These are phyloP conservation scores for Sporothrix dimorphospora DNA, from an alignment of 2,329 filamentous ascomycete genomes.

Conservation along the genomic window DNA sequence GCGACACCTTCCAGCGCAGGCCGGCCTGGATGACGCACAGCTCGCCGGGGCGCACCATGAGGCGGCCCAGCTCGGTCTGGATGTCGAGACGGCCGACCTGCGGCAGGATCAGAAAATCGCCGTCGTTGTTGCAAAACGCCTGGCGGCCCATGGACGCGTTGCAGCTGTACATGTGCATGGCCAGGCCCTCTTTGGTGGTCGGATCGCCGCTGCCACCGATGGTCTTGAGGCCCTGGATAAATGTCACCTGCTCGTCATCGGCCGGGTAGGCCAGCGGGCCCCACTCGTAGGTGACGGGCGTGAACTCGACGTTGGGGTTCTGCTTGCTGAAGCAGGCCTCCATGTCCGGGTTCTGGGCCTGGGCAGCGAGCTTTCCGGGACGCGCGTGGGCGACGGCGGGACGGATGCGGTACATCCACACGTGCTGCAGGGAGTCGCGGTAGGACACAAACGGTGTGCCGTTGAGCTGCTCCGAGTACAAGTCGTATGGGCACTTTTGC, in stretches of 20 bases:
- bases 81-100: conserved; percentile 68
- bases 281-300: conserved; percentile 52
- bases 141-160: conserved; percentile 51
- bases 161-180: conserved; percentile 53
- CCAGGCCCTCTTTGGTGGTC: conserved; percentile 52
- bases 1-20: conserved; percentile 63
- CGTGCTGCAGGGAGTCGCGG: conserved; percentile 40
- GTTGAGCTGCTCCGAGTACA: conserved; percentile 54
- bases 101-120: conserved; percentile 67
- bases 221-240: conserved; percentile 52
- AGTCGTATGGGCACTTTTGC: conserved; percentile 46
- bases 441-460: conserved; percentile 44
- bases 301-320: conserved; percentile 42
- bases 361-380: conserved; percentile 14
- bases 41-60: conserved; percentile 65
- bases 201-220: conserved; percentile 55
- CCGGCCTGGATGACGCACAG: conserved; percentile 68
- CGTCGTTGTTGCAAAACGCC: conserved; percentile 62
- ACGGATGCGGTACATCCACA: conserved; percentile 32
- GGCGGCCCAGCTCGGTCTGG: conserved; percentile 66
- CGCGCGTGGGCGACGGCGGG: conserved; percentile 17
- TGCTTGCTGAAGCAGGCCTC: conserved; percentile 51
- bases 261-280: conserved; percentile 45
- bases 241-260: conserved; percentile 43
- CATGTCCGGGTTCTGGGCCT: conserved; percentile 35